Base-by-base conservation (phyloP, 2,329 filamentous ascomycete genomes). In the Elsinoe perseae region DNA sequence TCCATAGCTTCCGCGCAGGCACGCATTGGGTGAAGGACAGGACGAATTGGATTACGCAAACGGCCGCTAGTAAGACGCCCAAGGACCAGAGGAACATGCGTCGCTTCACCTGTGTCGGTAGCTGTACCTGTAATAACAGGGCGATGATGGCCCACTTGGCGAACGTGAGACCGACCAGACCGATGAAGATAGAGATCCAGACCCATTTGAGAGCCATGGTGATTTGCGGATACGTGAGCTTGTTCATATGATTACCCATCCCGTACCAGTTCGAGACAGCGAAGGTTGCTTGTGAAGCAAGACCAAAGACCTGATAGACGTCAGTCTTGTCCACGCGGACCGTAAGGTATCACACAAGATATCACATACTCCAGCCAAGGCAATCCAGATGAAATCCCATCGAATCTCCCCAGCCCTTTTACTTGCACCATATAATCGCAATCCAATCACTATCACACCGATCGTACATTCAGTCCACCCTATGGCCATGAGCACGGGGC, bases 51-150 rank as follows among this genome's bases (percentile, higher is more conserved):
- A 58, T 28, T 20, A 60, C 32, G 23, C 57, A 58, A 48, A 58
- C 44, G 16, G 48, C 38, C 2, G 50, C 56, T 23, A 60, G 57
- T n/a, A 57, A 14, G 4, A 54, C 56, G 7, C 56, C 56, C 18
- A 60, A 52, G 10, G 57, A 56, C 25, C 55, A 57, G n/a, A 60
- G 56, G 28, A 56, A 57, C 20, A 36, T 48, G 14, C 57, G 56
- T 9, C 57, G 52, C n/a, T 58, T 56, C n/a, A 58, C 53, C 28
- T 53, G 50, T 16, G 53, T 46, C 16, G 53, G 40, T 4, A 42
- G 36, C 18, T 56, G 53, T 2, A 56, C 40, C 40, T 56, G 53
- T 27, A 44, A 34, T n/a, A 56, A 20, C 14, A 56, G 14, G n/a
- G 53, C 53, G 38, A 56, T 44, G 40, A 56, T 56, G 27, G 53